Percentiles rank a stretch among this genome's conserved stretches.
phyloP scores from a whole-genome alignment of 2,329 filamentous ascomycete species.

The Ophioceras dolichostomum region DNA sequence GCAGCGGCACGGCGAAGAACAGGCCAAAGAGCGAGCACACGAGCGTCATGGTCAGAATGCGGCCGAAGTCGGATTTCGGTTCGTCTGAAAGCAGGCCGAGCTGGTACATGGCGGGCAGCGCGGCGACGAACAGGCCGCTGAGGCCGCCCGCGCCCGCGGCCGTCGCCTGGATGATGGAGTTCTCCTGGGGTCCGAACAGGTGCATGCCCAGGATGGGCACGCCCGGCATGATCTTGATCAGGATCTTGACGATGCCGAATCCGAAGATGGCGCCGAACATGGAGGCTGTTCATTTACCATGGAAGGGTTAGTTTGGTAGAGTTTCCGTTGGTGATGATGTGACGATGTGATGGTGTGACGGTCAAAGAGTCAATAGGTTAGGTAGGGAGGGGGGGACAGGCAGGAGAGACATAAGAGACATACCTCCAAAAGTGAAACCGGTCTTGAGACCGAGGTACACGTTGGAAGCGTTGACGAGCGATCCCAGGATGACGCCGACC shows the following conservation, averaged over 20 bases:
- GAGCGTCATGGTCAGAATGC: conserved; percentile 46
- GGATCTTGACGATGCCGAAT: conserved; percentile 42
- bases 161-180: conserved; percentile 48
- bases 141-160: conserved; percentile 48
- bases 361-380: too few species aligned
- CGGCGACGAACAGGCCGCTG: conserved; percentile 44
- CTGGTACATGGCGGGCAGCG: conserved; percentile 48
- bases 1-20: conserved; percentile 49
- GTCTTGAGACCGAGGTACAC: conserved; percentile 47
- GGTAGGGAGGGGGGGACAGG: too few species aligned
- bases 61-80: conserved; percentile 41
- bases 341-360: too few species aligned
- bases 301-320: too few species aligned
- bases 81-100: conserved; percentile 33
- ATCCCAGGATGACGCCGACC: conserved; percentile 42
- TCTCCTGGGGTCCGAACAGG: conserved; percentile 45
- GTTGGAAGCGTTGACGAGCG: conserved; percentile 49
- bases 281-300: too few species aligned
- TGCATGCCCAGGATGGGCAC: conserved; percentile 38
- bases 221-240: conserved; percentile 33
- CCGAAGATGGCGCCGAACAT: conserved; percentile 45
- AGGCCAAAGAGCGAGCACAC: conserved; percentile 53
- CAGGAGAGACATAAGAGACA: neutral
- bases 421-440: conserved; percentile 30
- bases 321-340: too few species aligned